phyloP scores from a whole-genome alignment of 805 yeast genomes.

The Naumovozyma castellii region DNA sequence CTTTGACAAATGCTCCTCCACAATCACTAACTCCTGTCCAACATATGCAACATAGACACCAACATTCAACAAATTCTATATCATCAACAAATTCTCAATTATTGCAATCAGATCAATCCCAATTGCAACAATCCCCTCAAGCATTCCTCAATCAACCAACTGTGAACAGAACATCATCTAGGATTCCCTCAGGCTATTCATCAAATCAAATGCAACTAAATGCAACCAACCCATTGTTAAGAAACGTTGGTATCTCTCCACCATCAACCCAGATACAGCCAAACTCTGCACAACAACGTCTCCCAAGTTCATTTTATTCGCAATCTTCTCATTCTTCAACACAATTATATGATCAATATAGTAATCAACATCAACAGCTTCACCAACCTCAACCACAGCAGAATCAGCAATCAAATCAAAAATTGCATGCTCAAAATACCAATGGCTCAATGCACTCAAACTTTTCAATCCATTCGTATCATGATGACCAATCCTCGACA shows the following conservation, averaged over 20 bases:
- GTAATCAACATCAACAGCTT: conserved; percentile 8
- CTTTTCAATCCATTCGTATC: conserved; percentile 26
- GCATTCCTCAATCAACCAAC: conserved; percentile 25
- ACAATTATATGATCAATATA: conserved; percentile 10
- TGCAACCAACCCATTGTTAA: conserved; percentile 24
- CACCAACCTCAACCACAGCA: conserved; percentile 14
- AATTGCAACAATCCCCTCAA: conserved; percentile 21
- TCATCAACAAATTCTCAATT: conserved; percentile 2
- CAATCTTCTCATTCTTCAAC: conserved; percentile 2
- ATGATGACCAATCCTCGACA: conserved; percentile 11
- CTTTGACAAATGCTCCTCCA: conserved; percentile 6
- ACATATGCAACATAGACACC: conserved; percentile 2
- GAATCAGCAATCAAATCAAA: conserved; percentile 5
- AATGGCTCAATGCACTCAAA: conserved; percentile 29
- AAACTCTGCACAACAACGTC: conserved; percentile 14
- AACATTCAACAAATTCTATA: neutral
- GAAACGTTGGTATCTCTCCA: conserved; percentile 25
- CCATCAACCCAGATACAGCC: conserved; percentile 14
- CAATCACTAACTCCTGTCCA: conserved; percentile 2
- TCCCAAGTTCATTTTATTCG: conserved; percentile 9
- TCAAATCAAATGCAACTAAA: conserved; percentile 19
- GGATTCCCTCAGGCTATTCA: conserved; percentile 30
- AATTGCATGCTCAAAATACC: conserved; percentile 25
- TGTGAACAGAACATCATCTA: conserved; percentile 21
- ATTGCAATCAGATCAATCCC: conserved; percentile 3